A percentile compares a stretch with the other conserved stretches of the same genome.
Evolutionary conservation across 352 stramenopile species (phyloP).

Genomic region (Globisporangium cylindrosporum): DNA sequence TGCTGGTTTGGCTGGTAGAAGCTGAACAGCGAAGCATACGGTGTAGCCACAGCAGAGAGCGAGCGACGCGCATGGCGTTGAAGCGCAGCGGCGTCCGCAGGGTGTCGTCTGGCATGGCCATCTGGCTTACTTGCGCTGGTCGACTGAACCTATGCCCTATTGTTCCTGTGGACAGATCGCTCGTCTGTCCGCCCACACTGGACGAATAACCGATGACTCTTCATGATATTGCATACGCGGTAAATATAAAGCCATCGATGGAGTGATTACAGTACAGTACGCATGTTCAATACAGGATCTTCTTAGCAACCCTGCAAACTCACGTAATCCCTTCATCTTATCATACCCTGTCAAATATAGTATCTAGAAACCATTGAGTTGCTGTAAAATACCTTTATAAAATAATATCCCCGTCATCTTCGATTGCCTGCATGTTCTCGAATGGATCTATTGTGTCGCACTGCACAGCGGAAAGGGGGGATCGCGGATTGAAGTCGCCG

Average conservation of each 20-base stretch:
- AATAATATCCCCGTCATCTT: not conserved
- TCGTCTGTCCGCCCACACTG: not conserved
- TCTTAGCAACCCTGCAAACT: not conserved
- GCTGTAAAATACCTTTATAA: not conserved
- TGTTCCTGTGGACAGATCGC: not conserved
- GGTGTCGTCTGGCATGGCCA: not conserved
- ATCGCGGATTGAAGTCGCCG: constrained; percentile 4
- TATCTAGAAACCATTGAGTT: not conserved
- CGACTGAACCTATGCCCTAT: not conserved
- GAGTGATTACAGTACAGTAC: not conserved
- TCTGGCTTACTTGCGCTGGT: not conserved
- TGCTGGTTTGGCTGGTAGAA: not conserved
- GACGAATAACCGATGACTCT: not conserved
- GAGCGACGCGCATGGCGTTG: not conserved
- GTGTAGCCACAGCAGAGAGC: not conserved
- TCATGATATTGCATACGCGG: not conserved
- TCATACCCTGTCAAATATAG: not conserved
- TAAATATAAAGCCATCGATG: not conserved
- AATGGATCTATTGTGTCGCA: constrained; percentile 3
- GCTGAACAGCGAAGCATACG: not conserved
- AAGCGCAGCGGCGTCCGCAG: not conserved
- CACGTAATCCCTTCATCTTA: not conserved
- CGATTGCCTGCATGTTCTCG: not conserved
- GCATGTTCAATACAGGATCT: not conserved
- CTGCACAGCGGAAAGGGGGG: not conserved